Evolutionary conservation across 2,329 filamentous ascomycete species (phyloP), one percentile per base, ranked within the genome.

Genomic region (Trichoderma sp.): DNA sequence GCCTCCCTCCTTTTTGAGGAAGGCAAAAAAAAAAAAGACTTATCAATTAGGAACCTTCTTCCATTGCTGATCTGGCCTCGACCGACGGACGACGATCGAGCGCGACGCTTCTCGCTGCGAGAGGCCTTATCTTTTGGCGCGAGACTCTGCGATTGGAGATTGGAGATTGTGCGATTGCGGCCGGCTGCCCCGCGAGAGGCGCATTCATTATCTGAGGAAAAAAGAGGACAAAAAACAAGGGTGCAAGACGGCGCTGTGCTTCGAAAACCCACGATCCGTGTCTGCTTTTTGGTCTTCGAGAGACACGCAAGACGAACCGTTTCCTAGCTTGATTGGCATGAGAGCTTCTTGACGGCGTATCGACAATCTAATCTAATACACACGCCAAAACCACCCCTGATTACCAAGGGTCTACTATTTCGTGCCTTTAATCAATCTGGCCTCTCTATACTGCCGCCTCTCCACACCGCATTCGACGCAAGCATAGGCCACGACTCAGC

Each of bases 361-460:
- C 64, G 40, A 59, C 24, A 56, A 16, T 24, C 31, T 29, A 52
- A 52, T n/a, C 37, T 35, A 47, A 56, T 35, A 60, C 57, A 43
- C 33, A 60, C 65, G 24, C 57, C 65, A 57, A 66, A 64, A 19
- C 13, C 56, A 52, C 65, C 65, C 67, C 61, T 69, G 60, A 69
- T 64, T 69, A 67, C 60, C 24, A 64, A 55, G 61, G 40, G 40
- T 19, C 40, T 43, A n/a, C 40, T 43, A 43, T 43, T 43, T n/a
- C 40, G 40, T 43, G 19, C 40, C 40, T 47, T 40, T 68, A 58
- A 68, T 56, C 37, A 31, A 68, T 68, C 65, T 68, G 70, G 56
- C 59, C 49, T 65, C 49, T 65, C 61, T 56, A 24, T 57, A 37
- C 47, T 57, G 37, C 66, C 52, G 40, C 58, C n/a, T 27, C 66